Evolutionary conservation across 805 yeast species (phyloP).

Genomic region (Komagataella phaffii): DNA sequence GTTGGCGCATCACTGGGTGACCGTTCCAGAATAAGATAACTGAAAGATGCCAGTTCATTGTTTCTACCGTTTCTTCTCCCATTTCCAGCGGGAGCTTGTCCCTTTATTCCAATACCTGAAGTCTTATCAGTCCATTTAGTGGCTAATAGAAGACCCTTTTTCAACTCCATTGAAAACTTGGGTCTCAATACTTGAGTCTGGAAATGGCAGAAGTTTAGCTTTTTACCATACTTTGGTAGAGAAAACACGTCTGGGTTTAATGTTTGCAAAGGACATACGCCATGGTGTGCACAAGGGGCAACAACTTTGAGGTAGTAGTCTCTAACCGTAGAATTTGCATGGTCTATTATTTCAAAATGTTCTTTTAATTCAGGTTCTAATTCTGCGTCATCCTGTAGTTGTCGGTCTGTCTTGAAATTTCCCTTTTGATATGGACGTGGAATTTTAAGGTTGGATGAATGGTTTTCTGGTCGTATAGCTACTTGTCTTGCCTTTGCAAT

Average conservation of each 20-base stretch:
- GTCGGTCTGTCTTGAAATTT: slow-evolving; percentile 22
- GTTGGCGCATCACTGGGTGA: slow-evolving; percentile 27
- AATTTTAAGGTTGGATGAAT: slow-evolving; percentile 42
- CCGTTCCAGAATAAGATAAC: slow-evolving; percentile 64
- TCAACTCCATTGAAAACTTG: slow-evolving; percentile 65
- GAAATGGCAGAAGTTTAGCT: slow-evolving; percentile 65
- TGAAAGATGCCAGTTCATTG: slow-evolving; percentile 56
- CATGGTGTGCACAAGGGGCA: slow-evolving; percentile 89
- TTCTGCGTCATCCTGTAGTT: slow-evolving; percentile 2
- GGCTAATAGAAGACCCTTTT: slow-evolving; percentile 66
- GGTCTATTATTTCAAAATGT: slow-evolving; percentile 13
- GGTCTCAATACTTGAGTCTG: slow-evolving; percentile 68
- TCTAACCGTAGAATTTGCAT: slow-evolving; percentile 5
- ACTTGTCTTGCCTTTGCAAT: slow-evolving; percentile 85
- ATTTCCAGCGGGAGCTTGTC: slow-evolving; percentile 41
- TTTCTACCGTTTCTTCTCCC: slow-evolving; percentile 69
- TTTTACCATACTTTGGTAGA: slow-evolving; percentile 36
- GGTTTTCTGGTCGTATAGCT: slow-evolving; percentile 74
- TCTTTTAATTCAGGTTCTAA: slow-evolving; percentile 4
- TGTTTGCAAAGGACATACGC: slow-evolving; percentile 73
- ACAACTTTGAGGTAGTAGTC: slow-evolving; percentile 37
- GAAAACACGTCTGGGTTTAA: slow-evolving; percentile 58
- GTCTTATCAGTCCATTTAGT: slow-evolving; percentile 53
- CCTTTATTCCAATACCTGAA: slow-evolving; percentile 40
- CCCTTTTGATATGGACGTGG: slow-evolving; percentile 59